Percentiles rank a stretch among this genome's conserved stretches.
phyloP scores from a whole-genome alignment of 2,329 filamentous ascomycete species.

The Pseudomassariella vexata region DNA sequence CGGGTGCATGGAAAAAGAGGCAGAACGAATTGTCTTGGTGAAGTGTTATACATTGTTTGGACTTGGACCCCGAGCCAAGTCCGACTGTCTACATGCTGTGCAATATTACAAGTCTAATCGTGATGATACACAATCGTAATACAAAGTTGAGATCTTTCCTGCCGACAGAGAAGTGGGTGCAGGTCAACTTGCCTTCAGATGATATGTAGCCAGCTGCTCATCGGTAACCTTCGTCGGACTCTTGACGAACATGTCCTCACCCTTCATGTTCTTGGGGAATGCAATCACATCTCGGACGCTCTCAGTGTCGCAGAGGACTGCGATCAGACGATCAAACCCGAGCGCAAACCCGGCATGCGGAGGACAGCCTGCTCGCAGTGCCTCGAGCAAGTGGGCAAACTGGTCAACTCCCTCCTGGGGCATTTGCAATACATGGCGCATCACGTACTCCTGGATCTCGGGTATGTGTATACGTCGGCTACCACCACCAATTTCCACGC shows the following conservation, averaged over 20 bases:
- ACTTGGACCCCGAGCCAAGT: too few relatives aligned
- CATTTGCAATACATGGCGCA: slow-evolving; percentile 81
- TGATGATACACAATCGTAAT: too few relatives aligned
- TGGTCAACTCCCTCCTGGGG: slow-evolving; percentile 63
- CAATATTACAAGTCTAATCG: too few relatives aligned
- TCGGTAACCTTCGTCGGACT: slow-evolving; percentile 66
- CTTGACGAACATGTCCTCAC: slow-evolving; percentile 77
- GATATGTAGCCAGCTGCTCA: slow-evolving; percentile 44
- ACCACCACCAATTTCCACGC: slow-evolving; percentile 88
- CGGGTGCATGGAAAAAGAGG: too few relatives aligned
- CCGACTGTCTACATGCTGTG: too few relatives aligned
- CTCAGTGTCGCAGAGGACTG: slow-evolving; percentile 69
- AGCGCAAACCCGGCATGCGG: slow-evolving; percentile 92
- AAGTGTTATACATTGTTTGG: too few relatives aligned
- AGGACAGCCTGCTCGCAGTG: slow-evolving; percentile 79
- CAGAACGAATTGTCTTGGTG: too few relatives aligned
- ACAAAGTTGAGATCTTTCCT: too few relatives aligned
- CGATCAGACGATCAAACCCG: slow-evolving; percentile 82
- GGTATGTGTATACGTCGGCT: slow-evolving; percentile 87
- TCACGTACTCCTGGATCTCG: slow-evolving; percentile 75
- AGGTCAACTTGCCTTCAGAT: too few relatives aligned
- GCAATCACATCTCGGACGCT: slow-evolving; percentile 91
- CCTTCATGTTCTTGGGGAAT: slow-evolving; percentile 89
- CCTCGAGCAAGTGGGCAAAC: slow-evolving; percentile 80
- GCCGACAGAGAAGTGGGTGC: too few relatives aligned